These are phyloP conservation scores for Neoascochyta sp. DNA, from an alignment of 2,329 filamentous ascomycete species.

Conservation along the genomic window DNA sequence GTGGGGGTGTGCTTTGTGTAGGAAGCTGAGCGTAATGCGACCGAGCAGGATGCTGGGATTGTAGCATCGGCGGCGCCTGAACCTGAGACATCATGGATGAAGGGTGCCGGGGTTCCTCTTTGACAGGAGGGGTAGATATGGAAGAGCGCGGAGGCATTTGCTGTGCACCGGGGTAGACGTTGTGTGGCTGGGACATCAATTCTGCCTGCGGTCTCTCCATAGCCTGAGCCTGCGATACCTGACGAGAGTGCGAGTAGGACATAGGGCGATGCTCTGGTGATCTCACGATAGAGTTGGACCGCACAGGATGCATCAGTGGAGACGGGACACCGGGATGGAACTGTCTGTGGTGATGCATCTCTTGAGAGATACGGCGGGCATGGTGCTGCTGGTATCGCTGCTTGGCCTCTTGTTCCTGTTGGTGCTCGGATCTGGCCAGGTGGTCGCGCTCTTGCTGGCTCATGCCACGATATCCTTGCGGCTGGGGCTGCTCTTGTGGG, in stretches of 20 bases:
- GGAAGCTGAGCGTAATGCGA: constrained; percentile 19
- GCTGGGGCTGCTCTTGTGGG: constrained; percentile 26
- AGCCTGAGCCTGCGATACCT: constrained; percentile 22
- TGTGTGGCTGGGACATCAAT: constrained; percentile 16
- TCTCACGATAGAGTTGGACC: constrained; percentile 20
- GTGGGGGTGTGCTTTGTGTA: constrained; percentile 14
- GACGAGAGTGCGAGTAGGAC: constrained; percentile 27
- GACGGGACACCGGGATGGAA: constrained; percentile 18
- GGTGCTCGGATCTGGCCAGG: constrained; percentile 20
- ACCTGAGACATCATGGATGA: constrained; percentile 15
- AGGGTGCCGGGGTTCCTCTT: constrained; percentile 33
- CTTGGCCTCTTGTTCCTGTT: constrained; percentile 33
- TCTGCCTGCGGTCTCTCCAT: constrained; percentile 22
- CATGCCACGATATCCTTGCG: constrained; percentile 21
- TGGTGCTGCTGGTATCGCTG: constrained; percentile 26
- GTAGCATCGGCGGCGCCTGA: constrained; percentile 17
- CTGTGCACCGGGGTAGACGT: constrained; percentile 14
- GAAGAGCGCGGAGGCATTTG: constrained; percentile 22
- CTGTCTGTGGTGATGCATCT: constrained; percentile 25
- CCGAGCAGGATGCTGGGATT: constrained; percentile 20
- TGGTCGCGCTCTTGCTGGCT: constrained; percentile 29
- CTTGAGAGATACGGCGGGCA: constrained; percentile 31
- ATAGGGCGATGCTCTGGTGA: constrained; percentile 33
- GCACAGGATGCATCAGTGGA: constrained; percentile 23
- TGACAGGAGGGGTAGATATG: constrained; percentile 31